Conservation (phyloP, 176 grass and related monocot species). For the Oryza meyeriana region DNA sequence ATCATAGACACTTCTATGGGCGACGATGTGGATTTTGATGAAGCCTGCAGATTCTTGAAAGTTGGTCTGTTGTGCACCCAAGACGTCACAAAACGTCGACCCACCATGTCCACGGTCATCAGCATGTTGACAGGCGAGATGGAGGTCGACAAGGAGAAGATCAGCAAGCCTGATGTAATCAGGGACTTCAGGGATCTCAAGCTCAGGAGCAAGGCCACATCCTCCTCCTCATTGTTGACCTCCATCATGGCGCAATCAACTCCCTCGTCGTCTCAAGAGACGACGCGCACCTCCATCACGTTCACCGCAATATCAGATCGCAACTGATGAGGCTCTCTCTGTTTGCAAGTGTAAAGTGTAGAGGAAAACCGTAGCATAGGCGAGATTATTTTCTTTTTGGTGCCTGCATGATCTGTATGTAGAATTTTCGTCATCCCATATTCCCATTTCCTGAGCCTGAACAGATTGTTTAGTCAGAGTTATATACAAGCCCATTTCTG, state of each 20-base stretch:
- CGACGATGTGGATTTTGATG: constrained; percentile 50
- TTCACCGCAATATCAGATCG: constrained; percentile 53
- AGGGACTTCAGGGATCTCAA: constrained; percentile 65
- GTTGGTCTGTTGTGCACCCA: constrained; percentile 81
- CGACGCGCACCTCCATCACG: constrained; percentile 60
- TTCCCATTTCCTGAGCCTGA: not conserved
- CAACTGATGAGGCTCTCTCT: constrained; percentile 11
- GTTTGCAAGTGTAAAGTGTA: not conserved
- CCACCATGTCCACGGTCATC: constrained; percentile 51
- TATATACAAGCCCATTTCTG: not conserved
- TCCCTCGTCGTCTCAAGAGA: constrained; percentile 39
- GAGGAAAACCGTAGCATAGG: constrained; percentile 28
- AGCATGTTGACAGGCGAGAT: constrained; percentile 58
- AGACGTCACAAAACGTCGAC: constrained; percentile 50
- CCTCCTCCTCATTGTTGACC: constrained; percentile 40
- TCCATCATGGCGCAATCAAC: constrained; percentile 44
- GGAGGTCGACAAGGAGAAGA: constrained; percentile 41
- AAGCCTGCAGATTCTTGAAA: constrained; percentile 73
- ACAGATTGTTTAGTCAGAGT: not conserved
- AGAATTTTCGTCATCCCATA: not conserved
- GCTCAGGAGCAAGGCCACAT: constrained; percentile 42
- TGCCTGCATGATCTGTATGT: constrained; percentile 10
- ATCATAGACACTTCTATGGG: constrained; percentile 62
- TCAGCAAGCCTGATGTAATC: constrained; percentile 70
- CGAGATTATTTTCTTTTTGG: not conserved